phyloP scores from a whole-genome alignment of 139 green algal genomes.

The Chlamydomonas eustigma region DNA sequence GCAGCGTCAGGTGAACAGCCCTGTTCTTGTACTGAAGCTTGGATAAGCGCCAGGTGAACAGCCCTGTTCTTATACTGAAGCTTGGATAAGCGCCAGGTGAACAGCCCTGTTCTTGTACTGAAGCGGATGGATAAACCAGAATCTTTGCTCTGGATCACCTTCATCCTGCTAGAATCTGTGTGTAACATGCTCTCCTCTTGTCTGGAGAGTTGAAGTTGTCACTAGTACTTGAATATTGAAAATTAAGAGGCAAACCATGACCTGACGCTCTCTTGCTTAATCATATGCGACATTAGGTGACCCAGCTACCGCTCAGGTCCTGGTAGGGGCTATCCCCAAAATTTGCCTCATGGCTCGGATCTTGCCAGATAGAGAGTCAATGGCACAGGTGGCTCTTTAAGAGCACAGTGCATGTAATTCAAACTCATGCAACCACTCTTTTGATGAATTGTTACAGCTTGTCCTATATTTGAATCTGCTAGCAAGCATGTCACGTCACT shows the following conservation, averaged over 20 bases:
- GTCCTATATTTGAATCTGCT: too few species aligned
- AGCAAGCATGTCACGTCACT: too few species aligned
- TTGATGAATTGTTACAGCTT: too few species aligned
- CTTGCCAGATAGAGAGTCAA: background rate
- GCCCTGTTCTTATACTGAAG: background rate
- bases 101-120: background rate
- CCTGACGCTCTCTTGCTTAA: too few species aligned
- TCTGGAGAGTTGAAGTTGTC: too few species aligned
- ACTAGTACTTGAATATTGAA: too few species aligned
- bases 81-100: background rate
- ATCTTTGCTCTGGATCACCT: too few species aligned
- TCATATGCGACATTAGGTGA: background rate
- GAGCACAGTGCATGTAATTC: too few species aligned
- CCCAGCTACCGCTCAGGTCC: background rate
- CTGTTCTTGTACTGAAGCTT: background rate
- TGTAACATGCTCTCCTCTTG: too few species aligned
- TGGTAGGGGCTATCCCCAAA: constrained; percentile 3
- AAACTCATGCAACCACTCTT: too few species aligned
- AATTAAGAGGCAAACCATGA: too few species aligned
- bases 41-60: background rate
- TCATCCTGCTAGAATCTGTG: too few species aligned
- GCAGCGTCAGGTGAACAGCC: background rate
- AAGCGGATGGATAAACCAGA: background rate
- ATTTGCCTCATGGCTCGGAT: constrained; percentile 11
- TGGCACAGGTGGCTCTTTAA: constrained; percentile 8